phyloP scores from a whole-genome alignment of 495 filamentous ascomycete species.

The Trichoderma orchidacearum region DNA sequence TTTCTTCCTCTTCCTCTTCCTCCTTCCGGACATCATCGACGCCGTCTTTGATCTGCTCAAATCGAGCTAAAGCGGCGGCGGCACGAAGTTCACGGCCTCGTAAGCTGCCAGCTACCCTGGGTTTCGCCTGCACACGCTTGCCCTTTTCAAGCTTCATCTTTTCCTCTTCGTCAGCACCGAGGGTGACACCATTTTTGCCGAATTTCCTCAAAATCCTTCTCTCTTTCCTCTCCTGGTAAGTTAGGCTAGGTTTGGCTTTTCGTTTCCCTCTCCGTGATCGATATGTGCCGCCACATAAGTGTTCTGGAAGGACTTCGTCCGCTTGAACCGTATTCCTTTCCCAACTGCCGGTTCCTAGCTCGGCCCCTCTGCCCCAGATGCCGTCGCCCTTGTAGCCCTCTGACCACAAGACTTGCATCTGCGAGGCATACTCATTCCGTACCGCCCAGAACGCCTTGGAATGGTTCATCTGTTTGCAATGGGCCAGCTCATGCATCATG shows the following conservation, averaged over 20 bases:
- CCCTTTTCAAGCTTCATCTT: slow-evolving; percentile 54
- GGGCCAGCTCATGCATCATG: slow-evolving; percentile 73
- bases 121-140: slow-evolving; percentile 43
- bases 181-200: slow-evolving; percentile 46
- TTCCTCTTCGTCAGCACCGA: slow-evolving; percentile 51
- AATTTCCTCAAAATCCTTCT: slow-evolving; percentile 61
- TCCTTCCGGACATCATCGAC: slow-evolving; percentile 16
- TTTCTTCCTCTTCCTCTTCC: slow-evolving; percentile 18
- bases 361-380: slow-evolving; percentile 55
- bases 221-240: slow-evolving; percentile 50
- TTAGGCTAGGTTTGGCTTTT: slow-evolving; percentile 33
- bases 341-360: slow-evolving; percentile 43
- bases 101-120: slow-evolving; percentile 54
- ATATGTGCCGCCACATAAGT: slow-evolving; percentile 60
- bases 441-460: slow-evolving; percentile 59
- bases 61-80: slow-evolving; percentile 61
- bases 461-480: slow-evolving; percentile 79
- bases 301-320: slow-evolving; percentile 40
- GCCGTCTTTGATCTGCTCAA: slow-evolving; percentile 42
- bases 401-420: slow-evolving; percentile 50
- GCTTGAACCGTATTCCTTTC: slow-evolving; percentile 34
- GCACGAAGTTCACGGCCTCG: slow-evolving; percentile 63
- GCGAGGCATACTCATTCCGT: slow-evolving; percentile 47
- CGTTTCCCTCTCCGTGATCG: slow-evolving; percentile 37
- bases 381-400: slow-evolving; percentile 62